phyloP scores from a whole-genome alignment of 805 yeast genomes.

The Candida suzukii region DNA sequence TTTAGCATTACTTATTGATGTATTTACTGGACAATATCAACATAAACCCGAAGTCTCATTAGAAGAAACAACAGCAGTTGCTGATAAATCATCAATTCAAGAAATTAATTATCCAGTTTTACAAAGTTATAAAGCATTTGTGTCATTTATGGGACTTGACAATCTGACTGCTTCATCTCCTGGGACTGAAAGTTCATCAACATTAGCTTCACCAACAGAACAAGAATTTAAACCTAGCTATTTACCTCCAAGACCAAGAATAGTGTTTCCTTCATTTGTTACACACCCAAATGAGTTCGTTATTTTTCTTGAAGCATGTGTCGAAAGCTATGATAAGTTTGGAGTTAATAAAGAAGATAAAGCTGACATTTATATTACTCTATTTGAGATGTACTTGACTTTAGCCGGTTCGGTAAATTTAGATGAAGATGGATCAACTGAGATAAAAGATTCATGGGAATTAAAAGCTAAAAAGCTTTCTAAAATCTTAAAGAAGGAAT shows the following conservation, averaged over 20 bases:
- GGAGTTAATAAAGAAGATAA: conserved; percentile 68
- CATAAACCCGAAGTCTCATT: conserved; percentile 28
- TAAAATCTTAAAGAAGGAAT: conserved; percentile 21
- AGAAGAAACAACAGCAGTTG: not conserved
- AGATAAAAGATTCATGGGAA: conserved; percentile 49
- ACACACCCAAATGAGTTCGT: conserved; percentile 84
- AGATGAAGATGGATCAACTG: conserved; percentile 19
- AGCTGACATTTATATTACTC: conserved; percentile 65
- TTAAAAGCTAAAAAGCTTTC: conserved; percentile 53
- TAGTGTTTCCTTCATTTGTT: conserved; percentile 83
- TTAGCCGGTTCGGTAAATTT: conserved; percentile 33
- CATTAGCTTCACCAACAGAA: not conserved
- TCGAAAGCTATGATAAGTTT: conserved; percentile 67
- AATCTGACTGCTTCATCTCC: not conserved
- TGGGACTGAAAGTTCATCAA: not conserved
- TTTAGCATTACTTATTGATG: conserved; percentile 72
- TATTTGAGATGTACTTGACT: conserved; percentile 74
- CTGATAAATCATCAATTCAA: not conserved
- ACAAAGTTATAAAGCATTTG: conserved; percentile 52
- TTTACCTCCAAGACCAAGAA: conserved; percentile 84
- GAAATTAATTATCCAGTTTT: not conserved
- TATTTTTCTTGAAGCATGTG: conserved; percentile 85
- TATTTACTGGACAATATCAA: conserved; percentile 79
- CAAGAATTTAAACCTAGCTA: conserved; percentile 53
- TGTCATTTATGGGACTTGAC: conserved; percentile 36